A percentile compares a stretch with the other conserved stretches of the same genome.
phyloP scores from a whole-genome alignment of 192 early-diverging fungal species.

The Backusella australiensis region DNA sequence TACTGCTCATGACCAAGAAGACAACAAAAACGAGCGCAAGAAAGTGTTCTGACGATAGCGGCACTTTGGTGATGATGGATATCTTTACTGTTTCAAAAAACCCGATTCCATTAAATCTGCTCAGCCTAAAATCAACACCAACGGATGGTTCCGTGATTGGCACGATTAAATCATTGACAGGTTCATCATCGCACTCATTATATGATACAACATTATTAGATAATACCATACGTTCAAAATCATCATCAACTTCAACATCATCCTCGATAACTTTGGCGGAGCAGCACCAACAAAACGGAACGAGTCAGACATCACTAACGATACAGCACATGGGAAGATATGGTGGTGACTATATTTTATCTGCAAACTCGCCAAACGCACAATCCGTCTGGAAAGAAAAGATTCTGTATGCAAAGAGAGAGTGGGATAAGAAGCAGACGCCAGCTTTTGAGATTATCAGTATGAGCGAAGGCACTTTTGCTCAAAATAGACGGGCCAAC shows the following conservation, averaged over 20 bases:
- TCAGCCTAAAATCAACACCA: conserved; percentile 24
- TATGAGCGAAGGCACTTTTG: conserved; percentile 46
- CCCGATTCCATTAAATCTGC: conserved; percentile 78
- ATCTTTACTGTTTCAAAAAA: conserved; percentile 58
- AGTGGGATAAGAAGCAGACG: conserved; percentile 20
- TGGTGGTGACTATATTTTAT: conserved; percentile 66
- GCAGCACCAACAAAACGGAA: conserved; percentile 24
- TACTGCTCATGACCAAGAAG: conserved; percentile 71
- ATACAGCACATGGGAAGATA: conserved; percentile 71
- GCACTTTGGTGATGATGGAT: neutral
- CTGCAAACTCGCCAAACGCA: conserved; percentile 38
- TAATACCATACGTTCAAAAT: neutral
- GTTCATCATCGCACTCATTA: neutral
- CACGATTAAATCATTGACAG: neutral
- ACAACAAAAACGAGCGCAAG: conserved; percentile 27
- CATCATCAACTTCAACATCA: neutral
- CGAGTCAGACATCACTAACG: conserved; percentile 51
- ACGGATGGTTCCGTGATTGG: neutral
- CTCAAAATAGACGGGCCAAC: conserved; percentile 25
- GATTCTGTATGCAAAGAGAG: conserved; percentile 58
- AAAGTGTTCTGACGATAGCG: neutral
- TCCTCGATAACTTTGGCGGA: conserved; percentile 13
- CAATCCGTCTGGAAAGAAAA: conserved; percentile 75
- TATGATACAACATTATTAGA: neutral
- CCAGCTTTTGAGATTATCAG: conserved; percentile 46